phyloP scores from a whole-genome alignment of 1,139 yeast species.

The Komagataea norvegica region DNA sequence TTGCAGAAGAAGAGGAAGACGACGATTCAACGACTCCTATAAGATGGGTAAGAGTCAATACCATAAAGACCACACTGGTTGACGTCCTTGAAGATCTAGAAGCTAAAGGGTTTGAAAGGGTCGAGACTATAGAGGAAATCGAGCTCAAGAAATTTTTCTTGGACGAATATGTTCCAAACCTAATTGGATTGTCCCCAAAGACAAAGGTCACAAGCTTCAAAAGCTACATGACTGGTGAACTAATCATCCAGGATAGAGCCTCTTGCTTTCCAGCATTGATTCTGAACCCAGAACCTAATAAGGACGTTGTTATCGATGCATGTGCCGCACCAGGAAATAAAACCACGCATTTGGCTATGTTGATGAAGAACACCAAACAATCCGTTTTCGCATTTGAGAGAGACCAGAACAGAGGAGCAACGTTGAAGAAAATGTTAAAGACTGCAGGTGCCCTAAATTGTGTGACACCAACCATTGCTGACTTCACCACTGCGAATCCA shows the following conservation, averaged over 20 bases:
- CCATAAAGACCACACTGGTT: slow-evolving; percentile 40
- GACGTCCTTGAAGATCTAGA: slow-evolving; percentile 42
- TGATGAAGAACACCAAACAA: slow-evolving; percentile 30
- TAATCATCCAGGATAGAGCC: slow-evolving; percentile 93
- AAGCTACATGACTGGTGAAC: slow-evolving; percentile 66
- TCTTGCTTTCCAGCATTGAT: slow-evolving; percentile 95
- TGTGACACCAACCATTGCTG: slow-evolving; percentile 72
- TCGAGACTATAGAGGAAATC: slow-evolving; percentile 44
- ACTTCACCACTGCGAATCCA: slow-evolving; percentile 70
- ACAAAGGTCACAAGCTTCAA: slow-evolving; percentile 61
- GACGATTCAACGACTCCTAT: slow-evolving; percentile 66
- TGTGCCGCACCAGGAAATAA: slow-evolving; percentile 99
- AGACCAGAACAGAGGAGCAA: slow-evolving; percentile 65
- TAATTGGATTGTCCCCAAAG: slow-evolving; percentile 78
- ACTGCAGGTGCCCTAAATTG: slow-evolving; percentile 67
- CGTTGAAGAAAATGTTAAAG: slow-evolving; percentile 71
- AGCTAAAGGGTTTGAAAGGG: slow-evolving; percentile 30
- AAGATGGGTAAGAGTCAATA: slow-evolving; percentile 81
- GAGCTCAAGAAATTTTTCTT: slow-evolving; percentile 55
- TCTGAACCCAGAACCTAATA: slow-evolving; percentile 46
- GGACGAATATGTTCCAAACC: slow-evolving; percentile 66
- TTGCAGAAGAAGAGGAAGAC: slow-evolving; percentile 27
- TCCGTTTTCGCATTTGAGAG: slow-evolving; percentile 80
- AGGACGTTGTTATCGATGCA: slow-evolving; percentile 72
- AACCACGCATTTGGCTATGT: slow-evolving; percentile 85